phyloP scores from a whole-genome alignment of 208 protist genomes.

The Wallacemonas sp. region DNA sequence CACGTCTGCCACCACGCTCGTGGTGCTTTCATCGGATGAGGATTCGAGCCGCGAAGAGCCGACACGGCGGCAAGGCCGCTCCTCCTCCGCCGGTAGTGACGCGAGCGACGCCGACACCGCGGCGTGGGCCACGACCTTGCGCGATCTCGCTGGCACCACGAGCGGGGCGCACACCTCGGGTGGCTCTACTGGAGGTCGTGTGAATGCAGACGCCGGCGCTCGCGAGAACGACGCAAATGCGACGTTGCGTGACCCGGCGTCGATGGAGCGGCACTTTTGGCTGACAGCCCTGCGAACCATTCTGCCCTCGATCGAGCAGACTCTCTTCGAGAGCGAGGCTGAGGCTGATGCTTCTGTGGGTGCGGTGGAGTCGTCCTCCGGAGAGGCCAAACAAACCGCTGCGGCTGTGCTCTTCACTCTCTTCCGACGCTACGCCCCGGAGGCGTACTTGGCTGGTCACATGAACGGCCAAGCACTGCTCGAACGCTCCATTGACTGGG shows the following conservation, averaged over 20 bases:
- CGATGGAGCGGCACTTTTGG: constrained; percentile 19
- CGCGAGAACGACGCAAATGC: too few relatives aligned
- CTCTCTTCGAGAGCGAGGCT: not conserved
- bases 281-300: not conserved
- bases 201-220: too few relatives aligned
- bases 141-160: not conserved
- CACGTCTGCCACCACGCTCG: not conserved
- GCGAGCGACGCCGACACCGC: not conserved
- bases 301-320: constrained; percentile 5
- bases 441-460: not conserved
- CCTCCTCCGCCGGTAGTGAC: not conserved
- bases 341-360: constrained; percentile 19
- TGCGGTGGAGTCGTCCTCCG: too few relatives aligned
- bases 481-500: not conserved
- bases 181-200: too few relatives aligned
- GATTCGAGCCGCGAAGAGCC: too few relatives aligned
- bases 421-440: constrained; percentile 20
- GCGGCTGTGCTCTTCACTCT: constrained; percentile 34
- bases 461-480: constrained; percentile 6
- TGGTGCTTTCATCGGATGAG: constrained; percentile 7
- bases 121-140: constrained; percentile 2
- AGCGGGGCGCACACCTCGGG: too few relatives aligned
- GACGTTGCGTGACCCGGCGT: too few relatives aligned
- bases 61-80: too few relatives aligned
- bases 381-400: constrained; percentile 19